Evolutionary conservation across 768 basidiomycete genomes (phyloP).

Genomic region (Podaxis rugospora): DNA sequence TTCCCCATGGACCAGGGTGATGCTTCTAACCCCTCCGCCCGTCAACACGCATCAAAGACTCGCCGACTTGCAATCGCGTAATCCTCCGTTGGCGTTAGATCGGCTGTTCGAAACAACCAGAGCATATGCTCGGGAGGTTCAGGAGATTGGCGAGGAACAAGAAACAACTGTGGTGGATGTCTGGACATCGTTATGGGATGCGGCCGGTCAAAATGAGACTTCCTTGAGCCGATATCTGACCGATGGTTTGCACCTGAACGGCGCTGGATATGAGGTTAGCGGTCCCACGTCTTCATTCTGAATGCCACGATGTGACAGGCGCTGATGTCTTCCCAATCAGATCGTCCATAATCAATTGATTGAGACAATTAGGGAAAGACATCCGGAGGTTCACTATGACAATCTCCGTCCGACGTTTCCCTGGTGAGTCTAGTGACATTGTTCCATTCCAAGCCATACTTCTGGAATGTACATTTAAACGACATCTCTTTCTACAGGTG

Average conservation of each 20-base stretch:
- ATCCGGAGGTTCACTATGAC: slow-evolving; percentile 69
- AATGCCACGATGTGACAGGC: background rate
- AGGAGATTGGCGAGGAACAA: slow-evolving; percentile 50
- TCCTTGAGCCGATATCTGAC: slow-evolving; percentile 46
- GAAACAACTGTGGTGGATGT: slow-evolving; percentile 66
- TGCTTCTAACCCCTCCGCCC: slow-evolving; percentile 86
- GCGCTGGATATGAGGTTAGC: slow-evolving; percentile 68
- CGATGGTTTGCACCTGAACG: slow-evolving; percentile 82
- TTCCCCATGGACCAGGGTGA: slow-evolving; percentile 67
- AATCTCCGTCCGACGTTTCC: slow-evolving; percentile 55
- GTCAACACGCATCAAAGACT: slow-evolving; percentile 60
- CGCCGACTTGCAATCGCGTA: slow-evolving; percentile 43
- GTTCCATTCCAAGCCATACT: background rate
- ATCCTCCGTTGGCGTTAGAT: slow-evolving; percentile 50
- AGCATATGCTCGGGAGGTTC: slow-evolving; percentile 68
- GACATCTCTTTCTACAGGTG: slow-evolving; percentile 24
- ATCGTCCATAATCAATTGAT: slow-evolving; percentile 62
- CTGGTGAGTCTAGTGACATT: slow-evolving; percentile 39
- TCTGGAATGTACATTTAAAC: slow-evolving; percentile 3
- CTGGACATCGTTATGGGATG: slow-evolving; percentile 73
- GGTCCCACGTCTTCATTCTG: background rate
- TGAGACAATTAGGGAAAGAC: slow-evolving; percentile 47
- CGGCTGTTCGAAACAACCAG: slow-evolving; percentile 59
- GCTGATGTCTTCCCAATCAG: slow-evolving; percentile 29
- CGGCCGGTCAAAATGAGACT: slow-evolving; percentile 56